A percentile compares a stretch with the other conserved stretches of the same genome.
Evolutionary conservation across 192 early-diverging fungal species (phyloP).

Genomic region (Gonapodya prolifera): DNA sequence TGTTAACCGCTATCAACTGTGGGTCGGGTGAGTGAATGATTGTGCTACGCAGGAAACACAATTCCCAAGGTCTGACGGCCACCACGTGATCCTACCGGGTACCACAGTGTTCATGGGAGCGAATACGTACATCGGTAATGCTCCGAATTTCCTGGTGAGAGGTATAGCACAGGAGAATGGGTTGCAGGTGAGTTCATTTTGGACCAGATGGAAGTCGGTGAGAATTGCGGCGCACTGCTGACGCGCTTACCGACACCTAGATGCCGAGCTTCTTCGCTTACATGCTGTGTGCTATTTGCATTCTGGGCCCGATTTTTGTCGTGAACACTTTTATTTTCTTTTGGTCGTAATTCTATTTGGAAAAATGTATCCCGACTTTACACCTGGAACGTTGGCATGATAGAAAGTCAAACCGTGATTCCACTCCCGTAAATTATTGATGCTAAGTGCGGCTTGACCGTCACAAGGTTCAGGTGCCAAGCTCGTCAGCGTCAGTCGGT

Average conservation of each 20-base stretch:
- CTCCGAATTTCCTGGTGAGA: not conserved
- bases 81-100: no score
- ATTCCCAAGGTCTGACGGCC: no score
- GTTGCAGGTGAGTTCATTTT: not conserved
- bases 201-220: no score
- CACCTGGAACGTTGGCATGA: no score
- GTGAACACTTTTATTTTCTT: not conserved
- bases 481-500: no score
- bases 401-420: no score
- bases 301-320: not conserved
- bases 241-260: no score
- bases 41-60: no score
- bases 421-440: no score
- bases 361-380: no score
- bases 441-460: no score
- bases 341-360: not conserved
- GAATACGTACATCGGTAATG: constrained; percentile 4
- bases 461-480: no score
- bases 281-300: not conserved
- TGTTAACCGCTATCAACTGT: not conserved
- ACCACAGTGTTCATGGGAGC: not conserved
- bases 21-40: not conserved
- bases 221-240: not conserved
- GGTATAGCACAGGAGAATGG: not conserved
- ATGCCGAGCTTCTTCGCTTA: constrained; percentile 6